Evolutionary conservation across 495 filamentous ascomycete species (phyloP), one percentile per base, ranked within the genome.

Genomic region (Aspergillus nidulans): DNA sequence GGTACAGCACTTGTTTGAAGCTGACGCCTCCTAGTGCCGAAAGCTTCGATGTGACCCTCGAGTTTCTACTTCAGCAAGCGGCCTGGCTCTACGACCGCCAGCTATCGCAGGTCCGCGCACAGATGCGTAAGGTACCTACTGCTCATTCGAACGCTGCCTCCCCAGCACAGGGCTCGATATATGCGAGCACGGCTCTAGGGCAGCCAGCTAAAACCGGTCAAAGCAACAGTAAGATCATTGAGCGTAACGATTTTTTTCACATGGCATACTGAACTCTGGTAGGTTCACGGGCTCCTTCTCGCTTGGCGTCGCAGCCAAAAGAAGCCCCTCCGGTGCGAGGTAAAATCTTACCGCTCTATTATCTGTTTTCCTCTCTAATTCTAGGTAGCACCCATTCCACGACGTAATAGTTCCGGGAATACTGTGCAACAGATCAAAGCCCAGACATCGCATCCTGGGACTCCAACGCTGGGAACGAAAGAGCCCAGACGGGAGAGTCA

Each of bases 51-150:
- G 94, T 97, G 34, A 85, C 88, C 12, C 81, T 91, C 23, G 80
- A 91, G 21, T 98, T 97, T 66, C 75, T 98, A 7, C 83, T 96
- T 5, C 92, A 97, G 67, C 90, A 97, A 68, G 90, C 90, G 56
- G 90, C 90, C 72, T 97, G 91, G 86, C 84, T 97, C 2, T 95
- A 95, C 62, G 91, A 98, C 71, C 83, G 88, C 40, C 90, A 97
- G 69, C 77, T 95, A 6, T 86, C 87, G 0, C 88, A 96, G 66
- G 88, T 96, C 32, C 83, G 89, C 59, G 90, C 89, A 6, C 92
- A 97, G 72, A 91, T 98, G 81, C 81, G 86, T 46, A 92, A 85
- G 70, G 85, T 87, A 25, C 78, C 81, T 23, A 75, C 70, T 26
- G 69, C 78, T 13, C 69, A 74, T 21, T 76, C 75, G 28, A 72